A percentile compares a stretch with the other conserved stretches of the same genome.
Conservation (phyloP, 345 rosid genomes). For the Dipteronia sinensis region DNA sequence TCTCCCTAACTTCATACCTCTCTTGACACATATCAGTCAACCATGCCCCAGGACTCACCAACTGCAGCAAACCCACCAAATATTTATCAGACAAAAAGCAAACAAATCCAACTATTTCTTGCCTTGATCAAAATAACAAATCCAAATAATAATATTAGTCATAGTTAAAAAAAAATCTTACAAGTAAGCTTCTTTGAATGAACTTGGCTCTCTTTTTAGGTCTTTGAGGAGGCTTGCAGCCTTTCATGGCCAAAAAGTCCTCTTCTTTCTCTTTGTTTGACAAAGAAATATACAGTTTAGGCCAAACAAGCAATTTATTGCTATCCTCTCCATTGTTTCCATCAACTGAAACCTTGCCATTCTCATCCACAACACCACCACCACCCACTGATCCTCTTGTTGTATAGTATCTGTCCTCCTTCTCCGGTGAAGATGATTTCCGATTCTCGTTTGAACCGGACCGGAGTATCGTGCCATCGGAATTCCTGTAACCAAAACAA, state of each 20-base stretch:
- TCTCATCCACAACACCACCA: conserved; percentile 39
- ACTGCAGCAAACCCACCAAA: conserved; percentile 42
- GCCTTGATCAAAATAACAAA: no score
- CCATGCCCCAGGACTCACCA: conserved; percentile 85
- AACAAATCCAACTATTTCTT: not conserved
- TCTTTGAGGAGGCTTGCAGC: conserved; percentile 76
- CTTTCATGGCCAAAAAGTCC: conserved; percentile 80
- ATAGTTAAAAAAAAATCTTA: conserved; percentile 28
- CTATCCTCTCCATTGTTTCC: conserved; percentile 45
- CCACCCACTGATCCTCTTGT: conserved; percentile 55
- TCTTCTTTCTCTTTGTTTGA: conserved; percentile 84
- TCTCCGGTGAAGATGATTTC: conserved; percentile 54
- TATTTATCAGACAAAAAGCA: not conserved
- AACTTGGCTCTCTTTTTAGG: conserved; percentile 75
- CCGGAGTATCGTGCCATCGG: conserved; percentile 46
- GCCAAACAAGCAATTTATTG: conserved; percentile 50
- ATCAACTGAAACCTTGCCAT: conserved; percentile 45
- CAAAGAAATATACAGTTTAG: conserved; percentile 53
- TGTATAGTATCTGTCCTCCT: conserved; percentile 63
- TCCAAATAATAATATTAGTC: no score
- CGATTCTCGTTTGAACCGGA: conserved; percentile 35
- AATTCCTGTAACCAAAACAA: conserved; percentile 44
- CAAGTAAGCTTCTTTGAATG: conserved; percentile 69
- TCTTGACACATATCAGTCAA: conserved; percentile 78
- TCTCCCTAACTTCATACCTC: conserved; percentile 81